Percentiles rank a stretch among this genome's conserved stretches.
phyloP scores from a whole-genome alignment of 2,329 filamentous ascomycete species.

The Fusarium globosum region DNA sequence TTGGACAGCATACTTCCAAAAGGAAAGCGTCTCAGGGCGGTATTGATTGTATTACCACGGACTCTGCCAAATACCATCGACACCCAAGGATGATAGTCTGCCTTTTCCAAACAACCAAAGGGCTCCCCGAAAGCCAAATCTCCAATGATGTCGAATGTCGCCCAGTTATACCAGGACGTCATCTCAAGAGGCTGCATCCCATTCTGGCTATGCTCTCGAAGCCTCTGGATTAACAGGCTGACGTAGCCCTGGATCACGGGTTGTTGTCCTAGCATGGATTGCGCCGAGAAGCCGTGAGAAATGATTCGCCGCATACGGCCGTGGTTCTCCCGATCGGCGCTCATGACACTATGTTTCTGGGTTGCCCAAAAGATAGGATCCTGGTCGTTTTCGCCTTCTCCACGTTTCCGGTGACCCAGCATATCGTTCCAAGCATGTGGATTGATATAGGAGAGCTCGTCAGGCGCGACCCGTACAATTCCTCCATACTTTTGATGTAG shows the following conservation, averaged over 20 bases:
- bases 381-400: neutral
- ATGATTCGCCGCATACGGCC: constrained; percentile 2
- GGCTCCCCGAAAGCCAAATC: neutral
- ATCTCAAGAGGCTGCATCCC: neutral
- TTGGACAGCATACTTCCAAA: too few relatives aligned
- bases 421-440: constrained; percentile 9
- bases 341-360: neutral
- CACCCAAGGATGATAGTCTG: constrained; percentile 7
- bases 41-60: too few relatives aligned
- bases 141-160: neutral
- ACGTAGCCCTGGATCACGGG: neutral
- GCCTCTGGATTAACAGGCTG: neutral
- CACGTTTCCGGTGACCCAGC: neutral
- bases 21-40: too few relatives aligned
- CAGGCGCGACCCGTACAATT: neutral
- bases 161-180: neutral
- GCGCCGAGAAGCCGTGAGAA: neutral
- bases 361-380: neutral
- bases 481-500: constrained; percentile 11
- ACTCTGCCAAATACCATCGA: too few relatives aligned
- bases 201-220: neutral
- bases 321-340: neutral
- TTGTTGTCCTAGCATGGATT: constrained; percentile 6
- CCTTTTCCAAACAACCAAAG: neutral
- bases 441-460: constrained; percentile 6